Percentiles rank a stretch among this genome's conserved stretches.
These are phyloP conservation scores for Mycena galopus DNA, from an alignment of 768 basidiomycete species.

Conservation along the genomic window DNA sequence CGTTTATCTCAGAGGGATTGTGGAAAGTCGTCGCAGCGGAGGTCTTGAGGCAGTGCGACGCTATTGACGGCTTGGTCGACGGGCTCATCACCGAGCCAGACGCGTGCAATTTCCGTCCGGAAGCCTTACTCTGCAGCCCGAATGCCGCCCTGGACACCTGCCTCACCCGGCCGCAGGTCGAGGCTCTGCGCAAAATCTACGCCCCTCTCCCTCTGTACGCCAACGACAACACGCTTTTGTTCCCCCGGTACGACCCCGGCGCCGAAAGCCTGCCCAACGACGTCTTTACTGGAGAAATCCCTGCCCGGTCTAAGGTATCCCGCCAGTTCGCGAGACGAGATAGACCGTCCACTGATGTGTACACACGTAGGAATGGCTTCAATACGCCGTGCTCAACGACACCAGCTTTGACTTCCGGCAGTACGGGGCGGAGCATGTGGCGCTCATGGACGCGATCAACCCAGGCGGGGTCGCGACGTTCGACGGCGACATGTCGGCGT, in stretches of 20 bases:
- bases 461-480: constrained; percentile 29
- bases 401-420: constrained; percentile 12
- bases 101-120: constrained; percentile 40
- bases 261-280: not conserved
- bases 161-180: constrained; percentile 37
- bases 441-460: constrained; percentile 10
- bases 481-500: constrained; percentile 15
- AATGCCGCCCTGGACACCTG: constrained; percentile 12
- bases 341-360: not conserved
- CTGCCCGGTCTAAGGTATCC: not conserved
- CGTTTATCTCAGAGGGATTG: constrained; percentile 31
- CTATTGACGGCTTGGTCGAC: constrained; percentile 40
- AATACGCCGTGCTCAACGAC: constrained; percentile 31
- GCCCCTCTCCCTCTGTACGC: constrained; percentile 39
- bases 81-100: constrained; percentile 43
- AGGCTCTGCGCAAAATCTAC: constrained; percentile 39
- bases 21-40: constrained; percentile 41
- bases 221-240: constrained; percentile 28
- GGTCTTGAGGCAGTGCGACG: constrained; percentile 30
- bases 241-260: constrained; percentile 36
- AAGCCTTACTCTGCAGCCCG: constrained; percentile 33
- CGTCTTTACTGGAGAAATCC: constrained; percentile 12
- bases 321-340: not conserved
- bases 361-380: constrained; percentile 18
- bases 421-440: constrained; percentile 12